These are phyloP conservation scores for Nemania sp. DNA, from an alignment of 2,329 filamentous ascomycete genomes.

Conservation along the genomic window DNA sequence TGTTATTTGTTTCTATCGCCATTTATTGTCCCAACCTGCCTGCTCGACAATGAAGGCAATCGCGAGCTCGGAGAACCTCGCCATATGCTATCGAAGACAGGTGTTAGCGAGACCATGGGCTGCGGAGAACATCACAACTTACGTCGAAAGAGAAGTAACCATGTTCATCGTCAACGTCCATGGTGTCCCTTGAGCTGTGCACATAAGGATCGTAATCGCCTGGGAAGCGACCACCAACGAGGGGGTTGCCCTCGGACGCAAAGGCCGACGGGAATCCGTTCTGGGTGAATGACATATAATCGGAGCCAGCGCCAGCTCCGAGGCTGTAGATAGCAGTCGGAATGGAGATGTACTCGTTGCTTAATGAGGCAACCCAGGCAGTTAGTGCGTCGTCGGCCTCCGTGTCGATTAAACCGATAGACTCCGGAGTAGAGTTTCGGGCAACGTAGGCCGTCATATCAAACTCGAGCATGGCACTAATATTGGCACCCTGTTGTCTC, in stretches of 20 bases:
- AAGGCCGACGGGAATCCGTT: slow-evolving; percentile 47
- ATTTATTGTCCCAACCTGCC: slow-evolving; percentile 47
- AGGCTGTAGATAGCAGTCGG: slow-evolving; percentile 43
- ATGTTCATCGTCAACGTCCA: slow-evolving; percentile 45
- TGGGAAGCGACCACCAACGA: slow-evolving; percentile 27
- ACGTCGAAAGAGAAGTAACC: slow-evolving; percentile 47
- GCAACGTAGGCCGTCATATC: slow-evolving; percentile 47
- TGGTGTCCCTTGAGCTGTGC: slow-evolving; percentile 44
- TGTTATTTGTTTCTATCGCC: slow-evolving; percentile 37
- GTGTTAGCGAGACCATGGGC: slow-evolving; percentile 17
- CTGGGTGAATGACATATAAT: slow-evolving; percentile 48
- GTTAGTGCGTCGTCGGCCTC: slow-evolving; percentile 44
- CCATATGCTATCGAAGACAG: slow-evolving; percentile 42
- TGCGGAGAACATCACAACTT: slow-evolving; percentile 23
- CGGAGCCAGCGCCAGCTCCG: slow-evolving; percentile 42
- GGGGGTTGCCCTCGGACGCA: slow-evolving; percentile 46
- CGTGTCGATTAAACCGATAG: slow-evolving; percentile 47
- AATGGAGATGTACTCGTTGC: slow-evolving; percentile 45
- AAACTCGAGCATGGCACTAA: slow-evolving; percentile 35
- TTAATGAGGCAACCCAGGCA: slow-evolving; percentile 42
- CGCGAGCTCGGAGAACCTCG: slow-evolving; percentile 47
- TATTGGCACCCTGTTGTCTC: slow-evolving; percentile 63
- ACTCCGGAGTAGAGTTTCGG: slow-evolving; percentile 43
- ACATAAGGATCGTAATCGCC: slow-evolving; percentile 45
- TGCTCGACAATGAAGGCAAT: slow-evolving; percentile 48